Evolutionary conservation across 805 yeast genomes (phyloP), one percentile per base, ranked within the genome.

Genomic region (Zygoascus flipseniorum): DNA sequence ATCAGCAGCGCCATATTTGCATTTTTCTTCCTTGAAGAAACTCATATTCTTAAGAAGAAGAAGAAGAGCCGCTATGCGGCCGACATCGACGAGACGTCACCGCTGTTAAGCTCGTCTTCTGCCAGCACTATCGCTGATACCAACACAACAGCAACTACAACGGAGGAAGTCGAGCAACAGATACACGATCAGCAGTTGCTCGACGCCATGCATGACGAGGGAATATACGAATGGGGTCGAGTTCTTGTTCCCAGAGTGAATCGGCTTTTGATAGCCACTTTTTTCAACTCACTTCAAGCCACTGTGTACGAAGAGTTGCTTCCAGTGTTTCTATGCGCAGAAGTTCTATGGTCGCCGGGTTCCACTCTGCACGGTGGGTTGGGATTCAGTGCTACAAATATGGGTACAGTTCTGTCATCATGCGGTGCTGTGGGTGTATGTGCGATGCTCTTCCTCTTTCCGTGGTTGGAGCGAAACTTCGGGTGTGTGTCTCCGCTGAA

Each of bases 341-440:
- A 47, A 5, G 48, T 57, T 23, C n/a, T 37, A 4, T 48, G 52
- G 52, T 11, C 31, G 10, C 52, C 56, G 14, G 52, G 52, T 16
- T 31, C 32, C 10, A 11, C 46, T n/a, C 28, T 53, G 10, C 47
- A 51, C 45, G 85, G 85, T 39, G 85, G 85, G 0, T 68, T 81
- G 55, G 81, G 79, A 6, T 73, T 70, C 62, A 58, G 64, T 19
- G 67, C 81, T 1, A 67, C 68, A 50, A 71, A 72, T 23, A 79
- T 80, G 28, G 86, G 85, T 47, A 60, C 69, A 2, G 60, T 80
- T 50, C 65, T 81, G 35, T 78, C 84, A 6, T 55, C 72, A 1
- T 76, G 80, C 1, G 85, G 85, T n/a, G 60, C 77, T 14, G 68
- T 76, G 42, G 84, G 84, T 6, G 75, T 78, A 16, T 58, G 77